Percentiles rank a stretch among this genome's conserved stretches.
phyloP scores from a whole-genome alignment of 2,329 filamentous ascomycete genomes.

The Fusarium sp. region DNA sequence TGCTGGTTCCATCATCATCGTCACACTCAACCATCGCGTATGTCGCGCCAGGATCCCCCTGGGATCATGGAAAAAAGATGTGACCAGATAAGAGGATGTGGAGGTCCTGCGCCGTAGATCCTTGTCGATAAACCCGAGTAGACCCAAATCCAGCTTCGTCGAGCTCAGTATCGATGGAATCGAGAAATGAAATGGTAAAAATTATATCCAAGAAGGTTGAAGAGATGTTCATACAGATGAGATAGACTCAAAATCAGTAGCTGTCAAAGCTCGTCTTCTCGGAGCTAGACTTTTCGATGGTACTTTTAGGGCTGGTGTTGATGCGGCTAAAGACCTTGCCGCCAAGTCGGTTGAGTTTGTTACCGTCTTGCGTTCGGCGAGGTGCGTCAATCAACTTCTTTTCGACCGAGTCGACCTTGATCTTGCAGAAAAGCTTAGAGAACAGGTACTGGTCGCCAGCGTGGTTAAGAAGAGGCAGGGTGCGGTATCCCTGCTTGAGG shows the following conservation, averaged over 20 bases:
- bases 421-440: constrained; percentile 91
- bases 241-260: constrained; percentile 41
- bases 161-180: constrained; percentile 34
- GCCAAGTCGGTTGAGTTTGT: constrained; percentile 67
- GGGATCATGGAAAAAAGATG: constrained; percentile 35
- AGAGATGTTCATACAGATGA: constrained; percentile 39
- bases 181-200: constrained; percentile 32
- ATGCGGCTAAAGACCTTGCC: constrained; percentile 68
- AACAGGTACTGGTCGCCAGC: constrained; percentile 95
- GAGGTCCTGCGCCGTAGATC: constrained; percentile 19
- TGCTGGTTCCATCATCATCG: constrained; percentile 13
- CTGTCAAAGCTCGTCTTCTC: constrained; percentile 61
- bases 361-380: constrained; percentile 55
- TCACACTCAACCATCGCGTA: constrained; percentile 33
- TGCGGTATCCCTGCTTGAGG: constrained; percentile 91
- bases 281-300: constrained; percentile 63
- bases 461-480: constrained; percentile 86
- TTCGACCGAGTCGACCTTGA: constrained; percentile 72
- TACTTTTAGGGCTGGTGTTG: constrained; percentile 63
- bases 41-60: constrained; percentile 36
- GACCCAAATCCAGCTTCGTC: constrained; percentile 23
- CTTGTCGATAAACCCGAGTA: constrained; percentile 25
- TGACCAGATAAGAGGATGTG: constrained; percentile 15
- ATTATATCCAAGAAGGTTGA: constrained; percentile 43
- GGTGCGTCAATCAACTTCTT: constrained; percentile 66